Base-by-base conservation (phyloP, 345 rosid species). In the Raphanus sativus region DNA sequence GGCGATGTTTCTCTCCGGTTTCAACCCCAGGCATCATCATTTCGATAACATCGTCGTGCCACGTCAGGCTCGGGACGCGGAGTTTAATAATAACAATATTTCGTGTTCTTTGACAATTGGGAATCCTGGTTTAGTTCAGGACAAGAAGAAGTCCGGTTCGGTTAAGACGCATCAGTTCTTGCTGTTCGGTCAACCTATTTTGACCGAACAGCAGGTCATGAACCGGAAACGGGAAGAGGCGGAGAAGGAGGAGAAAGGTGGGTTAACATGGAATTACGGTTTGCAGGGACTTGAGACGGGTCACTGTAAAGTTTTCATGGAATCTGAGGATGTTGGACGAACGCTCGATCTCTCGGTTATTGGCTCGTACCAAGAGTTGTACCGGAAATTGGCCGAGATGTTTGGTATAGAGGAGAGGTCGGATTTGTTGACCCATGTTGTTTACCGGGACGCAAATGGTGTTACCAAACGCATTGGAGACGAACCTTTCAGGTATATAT, bases 271-370 rank as follows among this genome's bases (percentile, higher is more conserved):
- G 94, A 81, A 77, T 70, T 86, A 67, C 30, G 77, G 83, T 59
- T 74, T 74, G 16, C 81, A 69, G 28, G 82, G 82, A 24, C 83
- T 81, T 8, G 89, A 87, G 62, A 86, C 89, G 0, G 94, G 93
- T 81, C 96, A 87, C 73, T 90, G 98, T 85, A 94, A 92, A 82
- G 97, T 92, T 10, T 94, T 94, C 84, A 81, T 92, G 90, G 97
- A 92, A 74, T 88, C 97, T 1, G 97, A 90, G 74, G 97, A 92
- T 76, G 88, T 90, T 25, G 97, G 98, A 52, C 84, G 94, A 45
- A 90, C 98, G 15, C 89, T 94, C 4, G 91, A 94, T 79, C 95
- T 94, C 33, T 85, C 92, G 3, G 87, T 72, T 80, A 81, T 92
- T 4, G 84, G 86, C 36, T 89, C 98, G 28, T 94, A 90, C 58